Evolutionary conservation across 345 rosid genomes (phyloP).

Genomic region (Chamaenerion angustifolium): DNA sequence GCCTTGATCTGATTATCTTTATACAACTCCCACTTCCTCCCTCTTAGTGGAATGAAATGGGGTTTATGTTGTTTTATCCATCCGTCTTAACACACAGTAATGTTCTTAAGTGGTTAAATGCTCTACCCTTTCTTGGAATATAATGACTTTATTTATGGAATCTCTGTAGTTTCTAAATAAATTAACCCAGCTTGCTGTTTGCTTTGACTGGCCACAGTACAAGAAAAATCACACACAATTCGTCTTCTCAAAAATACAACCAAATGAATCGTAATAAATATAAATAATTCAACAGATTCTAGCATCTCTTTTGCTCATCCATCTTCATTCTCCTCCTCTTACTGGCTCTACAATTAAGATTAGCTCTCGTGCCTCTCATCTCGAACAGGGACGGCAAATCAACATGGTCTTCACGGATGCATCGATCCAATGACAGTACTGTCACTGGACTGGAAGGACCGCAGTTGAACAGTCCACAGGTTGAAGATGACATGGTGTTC

Average conservation of each 20-base stretch:
- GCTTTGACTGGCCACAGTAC: background rate
- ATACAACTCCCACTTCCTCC: background rate
- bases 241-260: too few relatives aligned
- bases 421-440: slow-evolving; percentile 20
- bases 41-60: too few relatives aligned
- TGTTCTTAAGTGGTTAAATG: too few relatives aligned
- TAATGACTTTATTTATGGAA: too few relatives aligned
- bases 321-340: slow-evolving; percentile 28
- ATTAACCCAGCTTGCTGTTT: too few relatives aligned
- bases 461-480: slow-evolving; percentile 6
- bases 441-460: slow-evolving; percentile 50
- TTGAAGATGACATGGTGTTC: background rate
- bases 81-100: too few relatives aligned
- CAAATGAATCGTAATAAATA: too few relatives aligned
- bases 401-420: slow-evolving; percentile 12
- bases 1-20: slow-evolving; percentile 19
- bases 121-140: too few relatives aligned
- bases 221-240: background rate
- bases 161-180: too few relatives aligned
- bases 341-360: background rate
- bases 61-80: too few relatives aligned
- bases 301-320: background rate
- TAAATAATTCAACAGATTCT: too few relatives aligned
- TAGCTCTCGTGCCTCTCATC: slow-evolving; percentile 9
- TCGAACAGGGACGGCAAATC: slow-evolving; percentile 26